A percentile compares a stretch with the other conserved stretches of the same genome.
phyloP scores from a whole-genome alignment of 805 yeast genomes.

The Nakazawaea populi region DNA sequence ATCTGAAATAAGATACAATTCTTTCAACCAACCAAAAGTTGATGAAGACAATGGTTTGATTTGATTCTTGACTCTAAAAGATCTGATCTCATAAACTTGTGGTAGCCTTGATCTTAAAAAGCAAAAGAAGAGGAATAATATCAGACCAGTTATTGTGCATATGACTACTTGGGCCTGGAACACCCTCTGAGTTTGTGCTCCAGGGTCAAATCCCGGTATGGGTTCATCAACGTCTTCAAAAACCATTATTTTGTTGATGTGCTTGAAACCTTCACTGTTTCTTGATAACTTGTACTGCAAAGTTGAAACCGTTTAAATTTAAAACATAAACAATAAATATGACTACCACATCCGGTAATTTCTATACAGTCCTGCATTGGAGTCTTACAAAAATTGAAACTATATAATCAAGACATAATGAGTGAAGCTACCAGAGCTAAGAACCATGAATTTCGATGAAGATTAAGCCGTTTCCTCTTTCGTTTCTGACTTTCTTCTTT shows the following conservation, averaged over 20 bases:
- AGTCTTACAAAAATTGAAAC: too few species aligned
- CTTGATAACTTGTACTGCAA: too few species aligned
- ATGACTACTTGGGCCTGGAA: conserved; percentile 49
- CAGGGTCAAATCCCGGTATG: conserved; percentile 36
- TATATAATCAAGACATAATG: too few species aligned
- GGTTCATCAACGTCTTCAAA: conserved; percentile 17
- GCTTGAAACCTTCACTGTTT: too few species aligned
- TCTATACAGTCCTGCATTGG: too few species aligned
- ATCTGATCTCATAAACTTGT: conserved; percentile 49
- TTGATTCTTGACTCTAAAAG: conserved; percentile 35
- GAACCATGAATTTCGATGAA: too few species aligned
- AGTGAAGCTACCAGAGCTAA: too few species aligned
- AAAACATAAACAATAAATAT: too few species aligned
- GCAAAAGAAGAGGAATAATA: conserved; percentile 44
- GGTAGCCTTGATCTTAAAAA: conserved; percentile 48
- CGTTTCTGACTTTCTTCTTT: background rate
- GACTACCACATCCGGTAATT: too few species aligned
- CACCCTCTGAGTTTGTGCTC: conserved; percentile 43
- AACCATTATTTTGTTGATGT: background rate
- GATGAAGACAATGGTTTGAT: conserved; percentile 22
- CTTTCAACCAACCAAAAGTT: conserved; percentile 77
- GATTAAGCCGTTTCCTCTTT: background rate
- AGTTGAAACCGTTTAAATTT: too few species aligned
- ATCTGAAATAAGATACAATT: conserved; percentile 60
- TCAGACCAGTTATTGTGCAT: conserved; percentile 39